A percentile compares a stretch with the other conserved stretches of the same genome.
Conservation (phyloP, 208 protist genomes). For the Crithidia brevicula region DNA sequence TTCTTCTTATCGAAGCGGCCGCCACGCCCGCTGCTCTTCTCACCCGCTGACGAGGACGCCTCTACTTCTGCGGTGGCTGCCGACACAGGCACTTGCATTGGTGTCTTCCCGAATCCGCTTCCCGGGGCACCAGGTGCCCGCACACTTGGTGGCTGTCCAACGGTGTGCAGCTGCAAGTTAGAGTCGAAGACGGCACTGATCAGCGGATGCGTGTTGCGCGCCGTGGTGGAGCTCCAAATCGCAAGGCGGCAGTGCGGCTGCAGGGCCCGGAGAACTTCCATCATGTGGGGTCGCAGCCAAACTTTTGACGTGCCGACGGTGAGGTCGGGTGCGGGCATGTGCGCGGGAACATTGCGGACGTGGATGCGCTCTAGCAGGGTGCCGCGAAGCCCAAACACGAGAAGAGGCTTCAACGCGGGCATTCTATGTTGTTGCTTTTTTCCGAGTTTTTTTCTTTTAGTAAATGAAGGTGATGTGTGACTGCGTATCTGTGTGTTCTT, state of each 20-base stretch:
- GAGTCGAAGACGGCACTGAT: constrained; percentile 75
- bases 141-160: background rate
- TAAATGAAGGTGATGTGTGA: no score
- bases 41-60: background rate
- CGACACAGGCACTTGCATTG: no score
- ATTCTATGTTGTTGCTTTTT: background rate
- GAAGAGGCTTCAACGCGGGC: constrained; percentile 62
- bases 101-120: constrained; percentile 8
- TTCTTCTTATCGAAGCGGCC: constrained; percentile 25
- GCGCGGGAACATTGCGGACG: constrained; percentile 46
- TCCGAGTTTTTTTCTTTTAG: background rate
- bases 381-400: constrained; percentile 87
- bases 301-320: constrained; percentile 78
- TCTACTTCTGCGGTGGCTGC: background rate
- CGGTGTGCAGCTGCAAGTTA: constrained; percentile 3
- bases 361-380: constrained; percentile 87
- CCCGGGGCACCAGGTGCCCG: background rate
- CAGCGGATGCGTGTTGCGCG: constrained; percentile 81
- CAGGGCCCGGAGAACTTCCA: constrained; percentile 61
- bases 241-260: constrained; percentile 80
- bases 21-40: background rate
- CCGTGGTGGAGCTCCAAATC: constrained; percentile 89
- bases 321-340: constrained; percentile 71
- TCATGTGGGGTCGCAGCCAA: constrained; percentile 81
- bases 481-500: background rate